Evolutionary conservation across 73 alveolate genomes (phyloP).

Genomic region (Paramecium pentaurelia): DNA sequence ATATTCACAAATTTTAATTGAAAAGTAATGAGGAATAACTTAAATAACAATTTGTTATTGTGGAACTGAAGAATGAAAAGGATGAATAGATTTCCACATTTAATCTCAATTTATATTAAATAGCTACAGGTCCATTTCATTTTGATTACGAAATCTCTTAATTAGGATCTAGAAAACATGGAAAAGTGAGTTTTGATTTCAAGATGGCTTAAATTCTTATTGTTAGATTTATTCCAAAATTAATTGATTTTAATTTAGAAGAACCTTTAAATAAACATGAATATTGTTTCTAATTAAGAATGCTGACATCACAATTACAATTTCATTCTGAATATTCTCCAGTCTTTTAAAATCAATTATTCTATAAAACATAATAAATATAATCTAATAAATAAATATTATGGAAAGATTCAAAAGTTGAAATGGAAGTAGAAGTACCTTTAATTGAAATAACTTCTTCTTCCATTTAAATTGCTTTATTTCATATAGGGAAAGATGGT

Average conservation of each 20-base stretch:
- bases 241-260: background rate
- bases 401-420: background rate
- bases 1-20: background rate
- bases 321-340: conserved; percentile 19
- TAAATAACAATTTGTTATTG: background rate
- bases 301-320: background rate
- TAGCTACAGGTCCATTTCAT: conserved; percentile 36
- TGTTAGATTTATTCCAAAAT: background rate
- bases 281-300: background rate
- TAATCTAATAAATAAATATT: background rate
- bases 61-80: background rate
- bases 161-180: background rate
- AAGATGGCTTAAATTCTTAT: conserved; percentile 26
- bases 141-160: background rate
- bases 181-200: conserved; percentile 38
- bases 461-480: background rate
- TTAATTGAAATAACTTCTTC: conserved; percentile 7
- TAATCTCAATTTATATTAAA: background rate
- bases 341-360: background rate
- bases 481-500: background rate
- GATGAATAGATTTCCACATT: background rate
- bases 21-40: background rate
- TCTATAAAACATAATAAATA: background rate
- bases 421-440: conserved; percentile 23
- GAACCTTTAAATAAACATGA: background rate